Evolutionary conservation across 2,329 filamentous ascomycete genomes (phyloP).

Genomic region (Beauveria bassiana): DNA sequence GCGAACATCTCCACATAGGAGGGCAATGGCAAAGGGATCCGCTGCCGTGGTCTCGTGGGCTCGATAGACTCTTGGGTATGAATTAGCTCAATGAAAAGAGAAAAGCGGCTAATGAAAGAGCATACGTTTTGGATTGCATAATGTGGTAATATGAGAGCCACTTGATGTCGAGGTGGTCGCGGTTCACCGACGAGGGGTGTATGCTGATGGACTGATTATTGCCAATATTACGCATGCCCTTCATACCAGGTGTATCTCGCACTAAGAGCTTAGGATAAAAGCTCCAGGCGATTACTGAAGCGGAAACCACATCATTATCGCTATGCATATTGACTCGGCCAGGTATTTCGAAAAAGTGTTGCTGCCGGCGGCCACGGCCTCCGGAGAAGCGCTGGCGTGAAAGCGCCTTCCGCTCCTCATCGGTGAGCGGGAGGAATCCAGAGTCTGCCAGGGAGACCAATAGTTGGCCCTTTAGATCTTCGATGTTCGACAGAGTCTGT

Average conservation of each 20-base stretch:
- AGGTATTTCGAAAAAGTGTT: slow-evolving; percentile 78
- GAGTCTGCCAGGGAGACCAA: slow-evolving; percentile 79
- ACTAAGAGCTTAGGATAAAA: slow-evolving; percentile 92
- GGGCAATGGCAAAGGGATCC: slow-evolving; percentile 72
- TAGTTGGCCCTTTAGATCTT: slow-evolving; percentile 90
- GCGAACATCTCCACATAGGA: slow-evolving; percentile 83
- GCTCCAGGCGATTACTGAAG: slow-evolving; percentile 81
- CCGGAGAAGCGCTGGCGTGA: slow-evolving; percentile 56
- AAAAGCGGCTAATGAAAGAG: slow-evolving; percentile 13
- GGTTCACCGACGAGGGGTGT: slow-evolving; percentile 85
- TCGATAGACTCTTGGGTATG: slow-evolving; percentile 60
- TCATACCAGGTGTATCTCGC: slow-evolving; percentile 59
- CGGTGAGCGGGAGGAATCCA: slow-evolving; percentile 68
- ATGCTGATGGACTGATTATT: slow-evolving; percentile 89
- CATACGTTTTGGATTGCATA: slow-evolving; percentile 80
- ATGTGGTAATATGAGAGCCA: slow-evolving; percentile 97
- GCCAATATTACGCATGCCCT: slow-evolving; percentile 81
- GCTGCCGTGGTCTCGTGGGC: slow-evolving; percentile 81
- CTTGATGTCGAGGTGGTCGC: slow-evolving; percentile 56
- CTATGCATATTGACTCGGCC: slow-evolving; percentile 67
- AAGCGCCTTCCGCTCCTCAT: slow-evolving; percentile 62
- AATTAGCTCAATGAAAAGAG: slow-evolving; percentile 11
- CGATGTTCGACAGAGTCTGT: slow-evolving; percentile 85
- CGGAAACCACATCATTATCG: slow-evolving; percentile 69
- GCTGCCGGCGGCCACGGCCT: slow-evolving; percentile 49